These are phyloP conservation scores for Coemansia sp. DNA, from an alignment of 192 early-diverging fungal species.

Conservation along the genomic window DNA sequence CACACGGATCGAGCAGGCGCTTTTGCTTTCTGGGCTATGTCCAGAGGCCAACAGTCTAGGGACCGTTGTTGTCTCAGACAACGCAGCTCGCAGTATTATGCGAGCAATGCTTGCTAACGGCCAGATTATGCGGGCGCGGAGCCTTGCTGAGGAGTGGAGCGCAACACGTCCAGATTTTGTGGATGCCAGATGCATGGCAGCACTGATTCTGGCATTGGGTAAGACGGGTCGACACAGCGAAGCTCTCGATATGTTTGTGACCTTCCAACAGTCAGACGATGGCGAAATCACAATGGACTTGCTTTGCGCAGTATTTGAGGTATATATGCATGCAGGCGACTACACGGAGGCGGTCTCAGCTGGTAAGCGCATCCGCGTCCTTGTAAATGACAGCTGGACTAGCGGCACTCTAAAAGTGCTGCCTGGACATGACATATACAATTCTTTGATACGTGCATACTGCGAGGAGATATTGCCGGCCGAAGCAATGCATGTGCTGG, in stretches of 20 bases:
- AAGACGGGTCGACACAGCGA: slow-evolving; percentile 13
- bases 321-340: slow-evolving; percentile 45
- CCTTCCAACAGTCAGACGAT: slow-evolving; percentile 22
- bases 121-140: slow-evolving; percentile 31
- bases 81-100: slow-evolving; percentile 23
- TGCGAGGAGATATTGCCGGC: slow-evolving; percentile 27
- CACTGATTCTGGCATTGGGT: slow-evolving; percentile 25
- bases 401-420: background rate
- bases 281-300: slow-evolving; percentile 24
- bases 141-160: slow-evolving; percentile 33
- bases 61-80: slow-evolving; percentile 14
- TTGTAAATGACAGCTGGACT: slow-evolving; percentile 13
- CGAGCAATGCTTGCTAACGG: slow-evolving; percentile 20
- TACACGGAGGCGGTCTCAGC: slow-evolving; percentile 47
- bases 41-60: background rate
- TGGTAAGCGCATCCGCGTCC: slow-evolving; percentile 40
- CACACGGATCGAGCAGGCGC: slow-evolving; percentile 31
- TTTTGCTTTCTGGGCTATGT: slow-evolving; percentile 15
- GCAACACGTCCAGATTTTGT: slow-evolving; percentile 21
- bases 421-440: slow-evolving; percentile 28
- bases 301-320: slow-evolving; percentile 33
- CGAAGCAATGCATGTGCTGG: slow-evolving; percentile 43
- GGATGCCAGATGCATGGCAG: slow-evolving; percentile 19
- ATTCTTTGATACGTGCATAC: slow-evolving; percentile 37
- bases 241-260: slow-evolving; percentile 39